phyloP scores from a whole-genome alignment of 1,284 basidiomycete species.

The Farysia itapuensis region DNA sequence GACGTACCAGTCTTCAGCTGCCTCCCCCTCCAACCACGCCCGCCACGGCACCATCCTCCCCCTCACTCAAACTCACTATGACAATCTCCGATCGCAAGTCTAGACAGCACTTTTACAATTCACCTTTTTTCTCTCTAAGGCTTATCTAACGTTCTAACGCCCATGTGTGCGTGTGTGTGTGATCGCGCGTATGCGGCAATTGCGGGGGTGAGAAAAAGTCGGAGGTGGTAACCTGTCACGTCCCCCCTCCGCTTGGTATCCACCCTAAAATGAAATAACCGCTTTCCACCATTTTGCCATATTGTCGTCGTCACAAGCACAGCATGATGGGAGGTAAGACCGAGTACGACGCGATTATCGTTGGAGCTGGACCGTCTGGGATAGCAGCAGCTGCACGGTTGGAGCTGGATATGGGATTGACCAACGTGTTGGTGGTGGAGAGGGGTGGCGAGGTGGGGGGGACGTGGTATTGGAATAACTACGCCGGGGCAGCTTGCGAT shows the following conservation, averaged over 20 bases:
- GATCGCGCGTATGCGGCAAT: too few relatives aligned
- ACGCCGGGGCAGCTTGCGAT: conserved; percentile 41
- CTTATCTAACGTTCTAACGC: too few relatives aligned
- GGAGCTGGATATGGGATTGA: conserved; percentile 15
- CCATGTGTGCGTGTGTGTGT: too few relatives aligned
- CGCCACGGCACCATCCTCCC: conserved; percentile 12
- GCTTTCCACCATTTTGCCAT: too few relatives aligned
- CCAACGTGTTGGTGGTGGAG: conserved; percentile 27
- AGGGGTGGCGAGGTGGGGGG: conserved; percentile 20
- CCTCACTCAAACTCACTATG: conserved; percentile 5
- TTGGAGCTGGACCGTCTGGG: conserved; percentile 32
- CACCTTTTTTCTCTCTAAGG: too few relatives aligned
- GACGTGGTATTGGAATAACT: conserved; percentile 40
- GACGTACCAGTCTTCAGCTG: background rate
- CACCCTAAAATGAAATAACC: too few relatives aligned
- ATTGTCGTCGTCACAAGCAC: too few relatives aligned
- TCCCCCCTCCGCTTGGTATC: too few relatives aligned
- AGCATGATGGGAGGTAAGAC: too few relatives aligned
- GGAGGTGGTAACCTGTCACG: too few relatives aligned
- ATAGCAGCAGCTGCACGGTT: conserved; percentile 25
- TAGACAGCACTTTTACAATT: too few relatives aligned
- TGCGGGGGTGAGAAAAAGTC: too few relatives aligned
- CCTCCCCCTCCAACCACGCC: conserved; percentile 5
- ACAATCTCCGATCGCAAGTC: conserved; percentile 2
- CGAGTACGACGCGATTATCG: conserved; percentile 29